These are phyloP conservation scores for Akanthomyces muscarius DNA, from an alignment of 2,329 filamentous ascomycete species.

Conservation along the genomic window DNA sequence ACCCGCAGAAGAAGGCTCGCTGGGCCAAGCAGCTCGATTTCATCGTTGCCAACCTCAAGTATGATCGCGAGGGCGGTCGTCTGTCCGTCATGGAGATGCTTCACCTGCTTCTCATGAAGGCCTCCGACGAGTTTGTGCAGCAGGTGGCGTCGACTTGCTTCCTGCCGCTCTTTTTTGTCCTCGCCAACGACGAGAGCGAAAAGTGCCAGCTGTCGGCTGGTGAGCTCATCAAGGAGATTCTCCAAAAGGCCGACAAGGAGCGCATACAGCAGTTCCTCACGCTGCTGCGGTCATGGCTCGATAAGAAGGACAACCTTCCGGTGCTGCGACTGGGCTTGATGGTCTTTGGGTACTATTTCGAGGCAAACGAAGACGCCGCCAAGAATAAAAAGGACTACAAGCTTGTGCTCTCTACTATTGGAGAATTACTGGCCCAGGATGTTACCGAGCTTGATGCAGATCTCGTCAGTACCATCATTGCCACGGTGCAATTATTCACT, in stretches of 20 bases:
- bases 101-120: conserved; percentile 80
- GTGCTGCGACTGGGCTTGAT: conserved; percentile 73
- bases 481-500: conserved; percentile 63
- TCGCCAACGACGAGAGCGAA: conserved; percentile 83
- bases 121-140: conserved; percentile 75
- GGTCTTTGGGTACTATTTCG: conserved; percentile 79
- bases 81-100: conserved; percentile 91
- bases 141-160: conserved; percentile 80
- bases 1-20: conserved; percentile 84
- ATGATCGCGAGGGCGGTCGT: conserved; percentile 81
- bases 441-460: conserved; percentile 59
- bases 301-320: conserved; percentile 66
- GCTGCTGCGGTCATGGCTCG: conserved; percentile 71
- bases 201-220: conserved; percentile 81
- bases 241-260: conserved; percentile 71
- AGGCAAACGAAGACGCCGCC: conserved; percentile 55
- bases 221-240: conserved; percentile 74
- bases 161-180: conserved; percentile 76
- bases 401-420: conserved; percentile 54
- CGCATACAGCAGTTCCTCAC: conserved; percentile 65
- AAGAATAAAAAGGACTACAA: conserved; percentile 65
- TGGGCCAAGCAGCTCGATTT: conserved; percentile 89
- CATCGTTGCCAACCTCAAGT: conserved; percentile 84
- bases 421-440: conserved; percentile 51
- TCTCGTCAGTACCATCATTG: conserved; percentile 68